Evolutionary conservation across 192 early-diverging fungal genomes (phyloP), one percentile per base, ranked within the genome.

Genomic region (Jimgerdemannia lactiflua): DNA sequence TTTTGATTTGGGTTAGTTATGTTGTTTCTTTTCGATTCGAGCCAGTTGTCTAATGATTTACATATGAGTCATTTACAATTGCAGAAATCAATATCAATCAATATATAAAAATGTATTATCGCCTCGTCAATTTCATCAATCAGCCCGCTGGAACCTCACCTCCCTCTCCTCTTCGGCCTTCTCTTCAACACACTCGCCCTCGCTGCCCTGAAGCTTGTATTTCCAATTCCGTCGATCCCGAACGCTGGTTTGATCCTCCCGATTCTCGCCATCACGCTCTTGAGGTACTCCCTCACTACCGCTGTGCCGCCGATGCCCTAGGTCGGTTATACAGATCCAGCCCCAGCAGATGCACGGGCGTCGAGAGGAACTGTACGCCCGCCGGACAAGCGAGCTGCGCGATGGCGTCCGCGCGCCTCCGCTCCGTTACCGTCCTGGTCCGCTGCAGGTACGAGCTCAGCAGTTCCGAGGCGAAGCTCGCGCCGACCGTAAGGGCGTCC

Each of bases 161-260:
- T 59, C 14, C 0, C 49, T 59, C 14, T 59, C 49, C 14, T 29
- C 29, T 14, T 59, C 49, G 6, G 14, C 6, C 2, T 59, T 59
- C 14, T 68, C 14, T 68, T 19, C 67, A 68, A 68, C 7, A 68
- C 19, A 7, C 67, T 18, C 9, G 0, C 29, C 18, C 2, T 20
- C 40, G 18, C 6, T 9, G 67, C 19, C 40, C 67, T 20, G 29
- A 68, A 68, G 6, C 19, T 72, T 7, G 67, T 75, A 70, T 86
- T 86, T 8, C 80, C 80, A 44, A 84, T 68, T 9, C 85, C 83
- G 41, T 83, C 85, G 39, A 86, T 71, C 42, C 85, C 83, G 69
- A 86, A 86, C 2, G 85, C 85, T 4, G 85, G 85, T 11, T 71
- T 80, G 39, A 86, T 86, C 54, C 85, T 69, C 39, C 39, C 85